phyloP scores from a whole-genome alignment of 345 rosid species.

The Corchorus olitorius region DNA sequence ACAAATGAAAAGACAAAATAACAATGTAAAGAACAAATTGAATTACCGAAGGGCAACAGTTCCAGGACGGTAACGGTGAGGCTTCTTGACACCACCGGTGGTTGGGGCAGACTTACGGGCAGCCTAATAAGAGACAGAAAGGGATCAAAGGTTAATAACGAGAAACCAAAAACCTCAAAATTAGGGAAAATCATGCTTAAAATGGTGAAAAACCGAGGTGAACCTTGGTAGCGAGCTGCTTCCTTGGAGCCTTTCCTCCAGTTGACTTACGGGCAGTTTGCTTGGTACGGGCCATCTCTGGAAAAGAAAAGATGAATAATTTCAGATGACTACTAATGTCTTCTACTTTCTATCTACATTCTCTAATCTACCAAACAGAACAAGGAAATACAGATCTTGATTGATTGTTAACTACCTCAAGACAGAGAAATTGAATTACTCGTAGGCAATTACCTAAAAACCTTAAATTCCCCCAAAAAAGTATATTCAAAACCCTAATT shows the following conservation, averaged over 20 bases:
- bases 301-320: not conserved
- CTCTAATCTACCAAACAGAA: not conserved
- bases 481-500: not conserved
- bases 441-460: not conserved
- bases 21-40: no score
- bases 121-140: conserved; percentile 43
- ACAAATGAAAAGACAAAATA: not conserved
- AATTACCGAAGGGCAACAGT: conserved; percentile 91
- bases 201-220: not conserved
- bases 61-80: conserved; percentile 92
- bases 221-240: conserved; percentile 95
- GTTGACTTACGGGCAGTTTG: conserved; percentile 96
- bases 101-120: conserved; percentile 97
- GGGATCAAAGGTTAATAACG: rapidly evolving
- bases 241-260: conserved; percentile 97
- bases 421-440: not conserved
- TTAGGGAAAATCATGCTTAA: no score
- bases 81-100: conserved; percentile 94
- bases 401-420: not conserved
- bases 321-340: not conserved
- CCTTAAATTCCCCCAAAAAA: not conserved
- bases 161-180: no score
- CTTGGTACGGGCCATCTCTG: conserved; percentile 90
- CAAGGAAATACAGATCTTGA: not conserved
- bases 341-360: not conserved